Evolutionary conservation across 805 yeast species (phyloP), one percentile per base, ranked within the genome.

Genomic region (Hanseniaspora valbyensis): DNA sequence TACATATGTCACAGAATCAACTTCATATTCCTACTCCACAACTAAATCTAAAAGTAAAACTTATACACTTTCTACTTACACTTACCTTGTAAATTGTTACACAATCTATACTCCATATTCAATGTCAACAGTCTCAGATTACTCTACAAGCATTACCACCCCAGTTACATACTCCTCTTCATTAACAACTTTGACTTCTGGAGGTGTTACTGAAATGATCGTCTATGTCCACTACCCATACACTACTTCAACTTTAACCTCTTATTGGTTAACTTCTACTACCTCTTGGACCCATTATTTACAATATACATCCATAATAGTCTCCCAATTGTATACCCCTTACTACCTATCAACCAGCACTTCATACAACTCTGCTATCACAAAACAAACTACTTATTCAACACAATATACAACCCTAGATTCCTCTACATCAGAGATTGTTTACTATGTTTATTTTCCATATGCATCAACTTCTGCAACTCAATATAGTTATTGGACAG

Each of bases 51-150:
- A n/a, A n/a, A n/a, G n/a, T n/a, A n/a, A 19, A 25, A 24, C 9
- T 6, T 33, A 24, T 2, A 8, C 30, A 33, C 40, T 45, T 9
- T 18, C 18, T 22, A 28, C 36, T 22, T 42, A 42, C 26, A 30
- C 34, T 2, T 36, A 48, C 4, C 22, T 22, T 26, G n/a, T 28
- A 16, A 37, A 29, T 19, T 16, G 19, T 8, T 50, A 43, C 40
- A 50, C 46, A 8, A 25, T 50, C 25, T 50, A 50, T 29, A 42
- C 52, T 13, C 52, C 52, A 4, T 50, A 50, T 26, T 42, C 48
- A 3, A 38, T 50, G 43, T 28, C 43, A 5, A 50, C 52, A 12
- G 30, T 33, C 12, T 14, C 46, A 1, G 30, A 26, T 16, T 49
- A 34, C 16, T 4, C 16, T 22, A 3, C 26, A 2, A 39, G 52